A percentile compares a stretch with the other conserved stretches of the same genome.
These are phyloP conservation scores for Dioszegia crocea DNA, from an alignment of 768 basidiomycete genomes.

Conservation along the genomic window DNA sequence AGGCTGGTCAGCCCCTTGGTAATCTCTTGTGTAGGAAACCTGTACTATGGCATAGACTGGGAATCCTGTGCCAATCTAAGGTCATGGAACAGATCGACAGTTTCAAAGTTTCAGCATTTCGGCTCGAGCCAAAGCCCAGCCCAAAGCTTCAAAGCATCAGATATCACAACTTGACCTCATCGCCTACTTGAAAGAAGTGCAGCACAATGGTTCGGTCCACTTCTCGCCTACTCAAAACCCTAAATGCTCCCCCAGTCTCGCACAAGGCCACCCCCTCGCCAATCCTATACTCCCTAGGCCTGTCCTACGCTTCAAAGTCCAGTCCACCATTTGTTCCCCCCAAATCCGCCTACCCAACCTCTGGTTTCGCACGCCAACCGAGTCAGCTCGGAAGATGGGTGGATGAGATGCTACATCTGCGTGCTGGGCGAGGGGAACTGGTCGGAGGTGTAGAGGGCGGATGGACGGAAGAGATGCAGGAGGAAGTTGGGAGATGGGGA, in stretches of 20 bases:
- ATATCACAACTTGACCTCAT: no score
- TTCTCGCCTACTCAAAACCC: constrained; percentile 6
- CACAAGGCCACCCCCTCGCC: constrained; percentile 7
- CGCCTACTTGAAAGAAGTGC: no score
- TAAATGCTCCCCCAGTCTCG: constrained; percentile 15
- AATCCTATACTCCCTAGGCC: constrained; percentile 37
- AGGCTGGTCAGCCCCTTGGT: no score
- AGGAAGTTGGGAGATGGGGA: constrained; percentile 36
- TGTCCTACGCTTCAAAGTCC: constrained; percentile 46
- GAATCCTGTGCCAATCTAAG: no score
- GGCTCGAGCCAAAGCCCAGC: no score
- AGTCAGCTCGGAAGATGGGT: constrained; percentile 40
- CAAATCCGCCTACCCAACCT: constrained; percentile 11
- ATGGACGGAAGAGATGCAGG: constrained; percentile 22
- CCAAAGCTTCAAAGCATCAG: no score
- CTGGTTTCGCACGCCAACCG: constrained; percentile 29
- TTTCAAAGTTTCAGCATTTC: not conserved
- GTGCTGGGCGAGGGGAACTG: constrained; percentile 42
- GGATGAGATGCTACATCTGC: constrained; percentile 28
- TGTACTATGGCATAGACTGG: no score
- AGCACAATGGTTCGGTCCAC: constrained; percentile 15
- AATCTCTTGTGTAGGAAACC: no score
- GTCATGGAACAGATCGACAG: no score
- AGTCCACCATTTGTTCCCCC: constrained; percentile 44
- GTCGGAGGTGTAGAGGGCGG: constrained; percentile 23